Base-by-base conservation (phyloP, 306 rosid species). In the Lathyrus sativus region DNA sequence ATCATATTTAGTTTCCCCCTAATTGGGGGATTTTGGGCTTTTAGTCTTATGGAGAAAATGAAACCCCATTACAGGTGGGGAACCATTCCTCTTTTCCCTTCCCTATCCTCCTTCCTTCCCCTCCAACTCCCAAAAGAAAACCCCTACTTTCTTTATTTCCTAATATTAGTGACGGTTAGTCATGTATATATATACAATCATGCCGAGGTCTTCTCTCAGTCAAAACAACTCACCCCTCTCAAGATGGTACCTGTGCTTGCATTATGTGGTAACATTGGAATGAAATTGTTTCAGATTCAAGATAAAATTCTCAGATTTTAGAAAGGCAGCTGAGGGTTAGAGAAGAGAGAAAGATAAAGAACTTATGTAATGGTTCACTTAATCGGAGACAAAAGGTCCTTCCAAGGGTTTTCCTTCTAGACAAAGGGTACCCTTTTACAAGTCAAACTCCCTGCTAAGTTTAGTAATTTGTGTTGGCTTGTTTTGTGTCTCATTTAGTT, bases 361-460 rank as follows among this genome's bases (percentile, higher is more conserved):
- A 15, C 66, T 11, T 28, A 14, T 9, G 3, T 18, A 15, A 15
- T 43, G 29, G 57, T 11, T 42, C 46, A 57, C 11, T 57, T n/a
- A 70, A 42, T 56, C 66, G 41, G 17, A 67, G 35, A 57, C 56
- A 43, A 57, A 56, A 57, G 65, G 35, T 17, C 55, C 66, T 70
- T 14, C 43, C 55, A 14, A 5, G 10, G 57, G 18, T 15, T 69
- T 43, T n/a, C 55, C 38, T 55, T 22, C 59, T 24, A 11, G 6
- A 48, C 29, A 10, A 69, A 24, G 65, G 43, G 18, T 15, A 26
- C 51, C 45, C 66, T 28, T 10, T 70, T 56, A 70, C 55, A 18
- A 38, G 58, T 50, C 22, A 56, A 31, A 42, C 65, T 35, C 46
- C 45, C n/a, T 37, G 19, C 45, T 33, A 11, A 58, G 33, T 37